Evolutionary conservation across 1,284 basidiomycete species (phyloP).

Genomic region (Fomes fomentarius): DNA sequence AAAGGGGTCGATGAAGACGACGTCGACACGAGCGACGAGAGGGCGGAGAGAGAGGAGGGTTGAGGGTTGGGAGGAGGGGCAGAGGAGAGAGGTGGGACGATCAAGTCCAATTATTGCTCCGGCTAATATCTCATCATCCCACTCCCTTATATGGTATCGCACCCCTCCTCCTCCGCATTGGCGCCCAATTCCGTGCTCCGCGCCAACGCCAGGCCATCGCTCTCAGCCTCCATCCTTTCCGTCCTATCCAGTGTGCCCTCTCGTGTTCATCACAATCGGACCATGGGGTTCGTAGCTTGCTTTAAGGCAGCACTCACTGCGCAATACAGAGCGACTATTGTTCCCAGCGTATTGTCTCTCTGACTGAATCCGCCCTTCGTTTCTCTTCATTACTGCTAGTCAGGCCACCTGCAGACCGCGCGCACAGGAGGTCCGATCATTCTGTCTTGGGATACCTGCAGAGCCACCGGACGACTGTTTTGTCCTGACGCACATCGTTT

Average conservation of each 20-base stretch:
- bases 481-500: constrained; percentile 1
- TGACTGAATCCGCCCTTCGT: constrained; percentile 14
- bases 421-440: constrained; percentile 3
- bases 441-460: not conserved
- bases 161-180: constrained; percentile 13
- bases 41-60: not conserved
- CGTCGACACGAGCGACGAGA: constrained; percentile 8
- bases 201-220: not conserved
- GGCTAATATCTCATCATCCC: constrained; percentile 21
- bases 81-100: constrained; percentile 18
- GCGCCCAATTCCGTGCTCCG: not conserved
- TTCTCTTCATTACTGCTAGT: constrained; percentile 18
- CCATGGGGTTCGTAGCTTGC: too few species aligned
- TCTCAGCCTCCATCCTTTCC: not conserved
- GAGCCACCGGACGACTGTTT: not conserved
- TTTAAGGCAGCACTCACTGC: constrained; percentile 20
- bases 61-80: constrained; percentile 8
- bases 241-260: not conserved
- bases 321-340: constrained; percentile 17
- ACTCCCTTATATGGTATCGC: constrained; percentile 15
- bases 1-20: constrained; percentile 20
- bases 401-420: constrained; percentile 19
- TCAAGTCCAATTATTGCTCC: constrained; percentile 19
- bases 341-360: constrained; percentile 19
- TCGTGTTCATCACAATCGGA: too few species aligned